phyloP scores from a whole-genome alignment of 208 protist genomes.

The Porcisia hertigi region DNA sequence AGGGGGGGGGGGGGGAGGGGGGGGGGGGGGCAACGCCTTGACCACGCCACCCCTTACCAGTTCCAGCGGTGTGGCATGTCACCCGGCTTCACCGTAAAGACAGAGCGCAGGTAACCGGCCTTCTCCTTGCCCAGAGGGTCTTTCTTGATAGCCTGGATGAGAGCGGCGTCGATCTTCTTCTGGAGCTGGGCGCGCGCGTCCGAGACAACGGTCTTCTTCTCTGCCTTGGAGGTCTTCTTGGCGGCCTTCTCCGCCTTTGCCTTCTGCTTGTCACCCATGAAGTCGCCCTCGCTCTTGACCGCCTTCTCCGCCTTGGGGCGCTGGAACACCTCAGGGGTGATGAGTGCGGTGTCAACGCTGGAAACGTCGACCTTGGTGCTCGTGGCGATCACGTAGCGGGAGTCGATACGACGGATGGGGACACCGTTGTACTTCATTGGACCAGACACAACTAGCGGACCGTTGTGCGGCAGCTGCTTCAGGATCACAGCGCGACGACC shows the following conservation, averaged over 20 bases:
- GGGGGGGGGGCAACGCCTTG: too few relatives aligned
- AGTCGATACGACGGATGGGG: slow-evolving; percentile 97
- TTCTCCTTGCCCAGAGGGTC: slow-evolving; percentile 70
- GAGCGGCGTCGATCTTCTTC: slow-evolving; percentile 77
- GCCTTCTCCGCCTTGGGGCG: slow-evolving; percentile 78
- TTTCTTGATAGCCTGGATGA: slow-evolving; percentile 79
- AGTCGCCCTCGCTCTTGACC: slow-evolving; percentile 79
- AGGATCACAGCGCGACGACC: slow-evolving; percentile 98
- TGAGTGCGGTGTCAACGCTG: slow-evolving; percentile 72
- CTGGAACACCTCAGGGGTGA: slow-evolving; percentile 71
- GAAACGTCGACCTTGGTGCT: slow-evolving; percentile 97
- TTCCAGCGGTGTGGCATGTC: slow-evolving; percentile 86
- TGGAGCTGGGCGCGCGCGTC: slow-evolving; percentile 72
- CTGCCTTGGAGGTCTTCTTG: slow-evolving; percentile 75
- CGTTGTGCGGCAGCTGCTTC: slow-evolving; percentile 95
- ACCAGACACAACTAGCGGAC: slow-evolving; percentile 96
- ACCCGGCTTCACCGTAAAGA: slow-evolving; percentile 85
- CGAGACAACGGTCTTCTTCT: slow-evolving; percentile 62
- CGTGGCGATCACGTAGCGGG: slow-evolving; percentile 98
- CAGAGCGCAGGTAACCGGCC: slow-evolving; percentile 81
- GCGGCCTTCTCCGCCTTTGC: slow-evolving; percentile 65
- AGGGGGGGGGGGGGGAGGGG: neutral
- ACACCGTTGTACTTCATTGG: slow-evolving; percentile 97
- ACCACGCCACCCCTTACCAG: slow-evolving; percentile 75
- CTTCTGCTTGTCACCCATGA: slow-evolving; percentile 87